phyloP scores from a whole-genome alignment of 139 green algal genomes.

The Volvox africanus region DNA sequence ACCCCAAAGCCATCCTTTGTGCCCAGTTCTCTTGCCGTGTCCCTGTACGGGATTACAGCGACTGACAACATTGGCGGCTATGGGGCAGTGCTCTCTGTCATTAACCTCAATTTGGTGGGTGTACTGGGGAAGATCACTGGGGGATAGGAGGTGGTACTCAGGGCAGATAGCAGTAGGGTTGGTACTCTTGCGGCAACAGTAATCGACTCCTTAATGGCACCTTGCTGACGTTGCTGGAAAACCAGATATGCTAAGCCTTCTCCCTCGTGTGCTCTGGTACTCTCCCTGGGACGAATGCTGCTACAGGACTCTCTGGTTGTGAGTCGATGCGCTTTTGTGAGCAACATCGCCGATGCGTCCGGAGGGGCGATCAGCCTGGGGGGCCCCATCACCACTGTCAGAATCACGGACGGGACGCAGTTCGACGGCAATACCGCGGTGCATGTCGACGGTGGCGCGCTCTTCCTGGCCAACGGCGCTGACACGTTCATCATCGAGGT shows the following conservation, averaged over 20 bases:
- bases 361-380: neutral
- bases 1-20: too few species aligned
- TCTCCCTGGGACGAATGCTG: too few species aligned
- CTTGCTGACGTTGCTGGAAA: too few species aligned
- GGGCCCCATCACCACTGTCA: neutral
- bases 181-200: too few species aligned
- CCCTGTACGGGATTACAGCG: neutral
- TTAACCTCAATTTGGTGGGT: neutral
- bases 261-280: too few species aligned
- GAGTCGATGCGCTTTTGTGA: neutral
- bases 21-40: neutral
- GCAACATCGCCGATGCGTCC: neutral
- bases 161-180: too few species aligned
- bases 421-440: neutral
- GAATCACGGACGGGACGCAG: neutral
- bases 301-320: neutral
- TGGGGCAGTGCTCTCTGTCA: neutral
- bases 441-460: neutral
- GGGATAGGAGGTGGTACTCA: neutral
- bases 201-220: too few species aligned
- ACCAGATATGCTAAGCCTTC: too few species aligned
- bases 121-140: neutral
- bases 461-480: neutral
- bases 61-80: neutral
- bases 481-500: neutral